Evolutionary conservation across 2,329 filamentous ascomycete species (phyloP), one percentile per base, ranked within the genome.

Genomic region (Gliomastix tumulicola): DNA sequence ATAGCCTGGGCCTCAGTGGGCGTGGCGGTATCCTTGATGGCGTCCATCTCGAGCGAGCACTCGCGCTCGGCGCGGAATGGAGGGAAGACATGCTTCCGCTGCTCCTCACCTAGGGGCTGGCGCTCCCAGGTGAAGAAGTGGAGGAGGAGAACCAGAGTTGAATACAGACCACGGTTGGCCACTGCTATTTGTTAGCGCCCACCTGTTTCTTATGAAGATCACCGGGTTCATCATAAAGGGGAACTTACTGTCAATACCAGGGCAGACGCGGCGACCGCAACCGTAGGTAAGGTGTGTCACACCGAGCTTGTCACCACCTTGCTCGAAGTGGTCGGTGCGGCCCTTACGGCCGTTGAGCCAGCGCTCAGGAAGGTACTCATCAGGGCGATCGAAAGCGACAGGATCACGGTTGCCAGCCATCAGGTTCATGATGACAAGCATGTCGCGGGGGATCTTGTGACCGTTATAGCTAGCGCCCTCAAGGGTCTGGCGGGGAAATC

Each of bases 51-150:
- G 4, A 30, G 27, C 27, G 37, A 27, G 33, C 19, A 32, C 32
- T 41, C 35, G n/a, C 39, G 31, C 22, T 16, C 25, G n/a, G 34
- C 35, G 11, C 39, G 22, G 16, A 41, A 41, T 21, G 39, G 16
- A 9, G 39, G 39, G 25, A 37, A 41, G 8, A 41, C 39, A 5
- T 30, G 23, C 28, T 23, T 32, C 28, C 32, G 12, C 17, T 35
- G 25, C 10, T 27, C 28, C 4, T 36, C 37, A 12, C 34, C 37
- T 4, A 39, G 33, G 15, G 17, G 27, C 19, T 19, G 32, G 9
- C 37, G 33, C 33, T 39, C 37, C 30, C 34, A 39, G 7, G 34
- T 36, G 33, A 39, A 39, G 30, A 39, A 39, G 33, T 39, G 33
- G 18, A 39, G 18, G 19, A 31, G 32, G n/a, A 39, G 33, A 7